Evolutionary conservation across 2,329 filamentous ascomycete genomes (phyloP).

Genomic region (Xylariaceae sp.): DNA sequence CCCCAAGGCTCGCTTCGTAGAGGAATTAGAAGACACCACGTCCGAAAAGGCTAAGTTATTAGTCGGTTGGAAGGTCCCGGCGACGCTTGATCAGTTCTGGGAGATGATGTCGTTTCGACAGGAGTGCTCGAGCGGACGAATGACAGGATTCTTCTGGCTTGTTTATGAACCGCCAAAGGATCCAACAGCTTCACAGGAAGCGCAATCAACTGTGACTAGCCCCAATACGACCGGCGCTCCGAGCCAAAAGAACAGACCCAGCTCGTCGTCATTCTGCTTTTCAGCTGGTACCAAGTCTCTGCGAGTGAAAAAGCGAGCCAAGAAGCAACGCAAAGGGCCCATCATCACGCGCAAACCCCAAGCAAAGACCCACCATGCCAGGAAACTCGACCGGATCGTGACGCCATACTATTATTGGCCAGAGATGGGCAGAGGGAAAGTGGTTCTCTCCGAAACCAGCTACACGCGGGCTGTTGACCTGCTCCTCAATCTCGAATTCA

Average conservation of each 20-base stretch:
- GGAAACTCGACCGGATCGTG: constrained; percentile 45
- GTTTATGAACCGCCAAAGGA: constrained; percentile 59
- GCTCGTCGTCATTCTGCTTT: background rate
- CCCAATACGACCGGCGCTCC: constrained; percentile 13
- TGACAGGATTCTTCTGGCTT: constrained; percentile 94
- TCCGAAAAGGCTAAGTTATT: constrained; percentile 48
- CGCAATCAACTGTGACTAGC: constrained; percentile 3
- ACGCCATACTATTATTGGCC: constrained; percentile 66
- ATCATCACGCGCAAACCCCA: constrained; percentile 60
- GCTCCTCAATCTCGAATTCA: constrained; percentile 69
- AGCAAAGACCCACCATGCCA: constrained; percentile 55
- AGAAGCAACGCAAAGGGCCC: constrained; percentile 49
- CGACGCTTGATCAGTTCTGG: constrained; percentile 88
- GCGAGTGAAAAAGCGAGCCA: constrained; percentile 39
- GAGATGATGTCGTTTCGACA: constrained; percentile 97
- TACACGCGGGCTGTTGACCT: constrained; percentile 66
- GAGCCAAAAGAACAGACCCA: constrained; percentile 23
- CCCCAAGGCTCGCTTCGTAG: constrained; percentile 82
- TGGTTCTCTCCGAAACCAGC: constrained; percentile 56
- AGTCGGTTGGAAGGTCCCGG: constrained; percentile 78
- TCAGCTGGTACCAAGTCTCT: constrained; percentile 17
- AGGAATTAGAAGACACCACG: constrained; percentile 76
- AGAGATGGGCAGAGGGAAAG: constrained; percentile 53
- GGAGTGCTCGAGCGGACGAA: constrained; percentile 85
- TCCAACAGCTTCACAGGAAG: background rate